phyloP scores from a whole-genome alignment of 805 yeast species.

The Teunomyces stri region DNA sequence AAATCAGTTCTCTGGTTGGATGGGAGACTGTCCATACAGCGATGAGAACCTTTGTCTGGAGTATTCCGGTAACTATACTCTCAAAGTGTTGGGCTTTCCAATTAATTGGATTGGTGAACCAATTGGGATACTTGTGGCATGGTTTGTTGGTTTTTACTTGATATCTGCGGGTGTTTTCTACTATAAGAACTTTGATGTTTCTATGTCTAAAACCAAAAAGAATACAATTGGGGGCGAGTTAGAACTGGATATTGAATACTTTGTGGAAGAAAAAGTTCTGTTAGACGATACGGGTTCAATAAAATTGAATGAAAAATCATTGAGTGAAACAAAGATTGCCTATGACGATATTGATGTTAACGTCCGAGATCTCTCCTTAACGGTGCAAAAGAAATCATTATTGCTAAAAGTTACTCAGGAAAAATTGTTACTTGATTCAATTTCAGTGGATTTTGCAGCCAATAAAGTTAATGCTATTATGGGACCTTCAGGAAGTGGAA shows the following conservation, averaged over 20 bases:
- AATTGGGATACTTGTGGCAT: constrained; percentile 18
- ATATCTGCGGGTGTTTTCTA: constrained; percentile 12
- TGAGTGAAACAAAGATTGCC: not conserved
- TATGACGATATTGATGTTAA: not conserved
- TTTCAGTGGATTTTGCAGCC: constrained; percentile 31
- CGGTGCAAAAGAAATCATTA: constrained; percentile 6
- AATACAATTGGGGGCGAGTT: constrained; percentile 20
- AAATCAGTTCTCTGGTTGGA: constrained; percentile 61
- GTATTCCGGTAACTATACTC: constrained; percentile 21
- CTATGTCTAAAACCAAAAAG: constrained; percentile 19
- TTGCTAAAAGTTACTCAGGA: constrained; percentile 1
- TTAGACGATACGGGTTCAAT: not conserved
- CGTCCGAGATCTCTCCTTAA: not conserved
- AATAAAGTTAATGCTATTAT: constrained; percentile 40
- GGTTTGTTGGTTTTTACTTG: constrained; percentile 19
- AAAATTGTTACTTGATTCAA: constrained; percentile 21
- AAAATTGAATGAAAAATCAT: not conserved
- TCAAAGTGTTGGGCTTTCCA: constrained; percentile 20
- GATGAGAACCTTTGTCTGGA: constrained; percentile 18
- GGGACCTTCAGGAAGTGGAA: constrained; percentile 49
- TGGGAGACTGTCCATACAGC: constrained; percentile 51
- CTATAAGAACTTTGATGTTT: constrained; percentile 20
- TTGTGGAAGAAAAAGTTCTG: constrained; percentile 6
- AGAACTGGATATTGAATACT: constrained; percentile 9
- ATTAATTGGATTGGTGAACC: constrained; percentile 21